Evolutionary conservation across 2,329 filamentous ascomycete species (phyloP), one percentile per base, ranked within the genome.

Genomic region (Diaporthe nobilis): DNA sequence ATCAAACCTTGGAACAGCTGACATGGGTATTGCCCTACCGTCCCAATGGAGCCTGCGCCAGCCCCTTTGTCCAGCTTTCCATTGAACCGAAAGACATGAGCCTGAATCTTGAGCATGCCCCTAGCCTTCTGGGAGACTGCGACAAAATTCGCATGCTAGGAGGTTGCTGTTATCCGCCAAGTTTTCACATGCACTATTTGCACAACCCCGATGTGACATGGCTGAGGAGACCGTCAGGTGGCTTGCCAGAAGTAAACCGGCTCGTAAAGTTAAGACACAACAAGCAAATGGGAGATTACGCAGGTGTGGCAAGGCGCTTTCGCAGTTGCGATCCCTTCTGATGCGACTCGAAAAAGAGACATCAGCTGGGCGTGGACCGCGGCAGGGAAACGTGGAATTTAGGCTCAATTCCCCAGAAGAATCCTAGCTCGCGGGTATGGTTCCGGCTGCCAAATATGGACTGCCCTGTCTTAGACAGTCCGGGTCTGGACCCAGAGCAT

Each of bases 371-470:
- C 17, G 15, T 22, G 20, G 9, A 31, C 17, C 28, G 42, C 51
- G 44, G 34, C 31, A 51, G 55, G 25, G 31, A 12, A 70, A 61
- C 37, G 25, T 20, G 53, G 39, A 37, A 70, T 70, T 74, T 74
- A 74, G 72, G 51, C 72, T 70, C 25, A 74, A 74, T 71, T 49
- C 53, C 17, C 42, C 42, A 63, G 28, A 28, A 20, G 9, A 51
- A n/a, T 39, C 12, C 42, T 74, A n/a, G 39, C 49, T 57, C 44
- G 44, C 65, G 65, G 55, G 34, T 20, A 61, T 37, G 51, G 31
- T 47, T 74, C 72, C 72, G 72, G 49, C n/a, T 25, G 55, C 72
- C 65, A 61, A 61, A 61, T 71, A 20, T 25, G 71, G 71, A 63
- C n/a, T 39, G n/a, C 28, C 22, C 37, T 44, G 44, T 25, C 37